Conservation (phyloP, 257 asterid species). For the Penstemon davidsonii region DNA sequence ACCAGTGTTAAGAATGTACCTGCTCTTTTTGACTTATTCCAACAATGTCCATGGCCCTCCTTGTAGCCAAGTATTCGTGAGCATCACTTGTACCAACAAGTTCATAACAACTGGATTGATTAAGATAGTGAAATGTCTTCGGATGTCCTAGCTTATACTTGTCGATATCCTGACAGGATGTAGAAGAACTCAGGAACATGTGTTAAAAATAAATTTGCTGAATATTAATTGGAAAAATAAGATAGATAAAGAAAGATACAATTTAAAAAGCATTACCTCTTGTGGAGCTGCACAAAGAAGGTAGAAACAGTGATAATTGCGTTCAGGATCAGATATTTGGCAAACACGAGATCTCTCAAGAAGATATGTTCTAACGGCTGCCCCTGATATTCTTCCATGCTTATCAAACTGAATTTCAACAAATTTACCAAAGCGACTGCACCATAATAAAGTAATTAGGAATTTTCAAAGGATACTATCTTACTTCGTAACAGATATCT, state of each 20-base stretch:
- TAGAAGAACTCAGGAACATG: constrained; percentile 28
- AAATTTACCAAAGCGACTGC: constrained; percentile 81
- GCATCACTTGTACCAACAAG: constrained; percentile 86
- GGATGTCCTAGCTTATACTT: constrained; percentile 83
- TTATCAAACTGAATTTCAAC: constrained; percentile 70
- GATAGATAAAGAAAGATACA: constrained; percentile 20
- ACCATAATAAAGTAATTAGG: constrained; percentile 31
- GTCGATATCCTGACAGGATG: constrained; percentile 67
- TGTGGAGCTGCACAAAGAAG: constrained; percentile 97
- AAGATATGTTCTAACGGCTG: constrained; percentile 96
- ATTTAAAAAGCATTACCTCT: constrained; percentile 49
- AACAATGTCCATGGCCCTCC: constrained; percentile 97
- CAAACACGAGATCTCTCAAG: constrained; percentile 99
- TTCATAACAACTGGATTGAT: constrained; percentile 85
- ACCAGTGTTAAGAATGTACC: constrained; percentile 42
- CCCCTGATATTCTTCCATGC: constrained; percentile 95
- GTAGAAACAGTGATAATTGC: constrained; percentile 95
- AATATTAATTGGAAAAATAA: constrained; percentile 24
- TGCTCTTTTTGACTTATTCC: constrained; percentile 93
- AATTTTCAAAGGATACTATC: neutral
- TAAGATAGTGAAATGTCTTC: constrained; percentile 82
- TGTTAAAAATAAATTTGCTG: constrained; percentile 3
- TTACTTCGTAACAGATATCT: constrained; percentile 2
- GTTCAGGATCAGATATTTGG: constrained; percentile 95
- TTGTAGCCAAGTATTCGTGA: constrained; percentile 90